A percentile compares a stretch with the other conserved stretches of the same genome.
Evolutionary conservation across 129 eudicot species (phyloP).

Genomic region (Flaveria ramosissima): DNA sequence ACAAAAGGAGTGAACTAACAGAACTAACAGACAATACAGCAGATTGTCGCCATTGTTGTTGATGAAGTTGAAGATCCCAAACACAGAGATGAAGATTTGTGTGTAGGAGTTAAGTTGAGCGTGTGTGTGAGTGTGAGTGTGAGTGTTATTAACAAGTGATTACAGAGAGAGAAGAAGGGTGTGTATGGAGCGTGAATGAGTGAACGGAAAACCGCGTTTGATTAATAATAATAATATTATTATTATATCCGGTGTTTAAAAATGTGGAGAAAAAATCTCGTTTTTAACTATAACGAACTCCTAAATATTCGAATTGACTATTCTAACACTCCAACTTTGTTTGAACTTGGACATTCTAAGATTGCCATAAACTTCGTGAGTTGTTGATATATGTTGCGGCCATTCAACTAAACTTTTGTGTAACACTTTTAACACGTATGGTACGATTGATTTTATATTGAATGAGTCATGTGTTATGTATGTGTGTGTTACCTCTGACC

Average conservation of each 20-base stretch:
- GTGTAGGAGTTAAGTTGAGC: not conserved
- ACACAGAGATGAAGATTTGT: conserved; percentile 18
- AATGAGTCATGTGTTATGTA: not conserved
- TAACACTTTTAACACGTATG: too few relatives aligned
- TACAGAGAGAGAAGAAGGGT: conserved; percentile 3
- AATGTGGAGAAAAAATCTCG: not conserved
- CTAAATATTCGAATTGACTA: conserved; percentile 9
- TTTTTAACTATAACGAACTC: not conserved
- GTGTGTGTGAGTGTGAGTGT: not conserved
- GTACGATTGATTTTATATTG: not conserved
- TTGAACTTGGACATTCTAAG: not conserved
- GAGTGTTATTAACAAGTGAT: conserved; percentile 23
- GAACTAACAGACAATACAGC: not conserved
- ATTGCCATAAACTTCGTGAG: not conserved
- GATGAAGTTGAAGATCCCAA: conserved; percentile 2
- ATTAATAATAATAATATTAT: too few relatives aligned
- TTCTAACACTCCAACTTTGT: not conserved
- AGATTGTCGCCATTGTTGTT: conserved; percentile 1
- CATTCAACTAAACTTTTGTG: not conserved
- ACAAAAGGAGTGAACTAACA: conserved; percentile 9
- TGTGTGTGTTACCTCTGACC: too few relatives aligned
- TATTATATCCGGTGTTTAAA: too few relatives aligned
- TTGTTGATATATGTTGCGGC: not conserved
- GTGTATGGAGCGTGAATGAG: not conserved
- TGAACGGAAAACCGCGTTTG: not conserved